A percentile compares a stretch with the other conserved stretches of the same genome.
Conservation (phyloP, 208 protist genomes). For the Leishmania mexicana region DNA sequence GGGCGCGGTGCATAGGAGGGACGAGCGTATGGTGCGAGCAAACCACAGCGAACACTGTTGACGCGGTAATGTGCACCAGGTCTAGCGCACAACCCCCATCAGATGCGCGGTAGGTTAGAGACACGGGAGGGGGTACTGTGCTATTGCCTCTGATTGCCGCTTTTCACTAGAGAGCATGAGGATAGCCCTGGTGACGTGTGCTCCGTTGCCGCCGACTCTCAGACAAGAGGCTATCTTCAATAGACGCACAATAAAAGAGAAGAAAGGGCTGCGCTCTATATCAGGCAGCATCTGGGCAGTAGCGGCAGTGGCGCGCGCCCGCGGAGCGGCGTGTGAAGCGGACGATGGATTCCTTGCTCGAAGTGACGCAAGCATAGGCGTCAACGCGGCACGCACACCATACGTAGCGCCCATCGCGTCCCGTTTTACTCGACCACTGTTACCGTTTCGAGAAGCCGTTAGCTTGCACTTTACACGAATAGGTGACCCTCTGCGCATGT, state of each 20-base stretch:
- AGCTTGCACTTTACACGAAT: neutral
- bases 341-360: neutral
- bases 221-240: neutral
- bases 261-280: neutral
- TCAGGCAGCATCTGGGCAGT: neutral
- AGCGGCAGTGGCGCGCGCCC: neutral
- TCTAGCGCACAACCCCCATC: neutral
- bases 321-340: neutral
- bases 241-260: neutral
- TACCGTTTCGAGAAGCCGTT: neutral
- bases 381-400: neutral
- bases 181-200: neutral
- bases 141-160: neutral
- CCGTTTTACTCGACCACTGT: neutral
- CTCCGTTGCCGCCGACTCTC: neutral
- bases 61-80: neutral
- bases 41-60: neutral
- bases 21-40: neutral
- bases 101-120: neutral
- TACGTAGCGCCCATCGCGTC: neutral
- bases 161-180: neutral
- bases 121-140: neutral
- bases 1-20: neutral
- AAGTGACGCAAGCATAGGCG: neutral
- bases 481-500: neutral